Percentiles rank a stretch among this genome's conserved stretches.
Conservation (phyloP, 257 asterid genomes). For the Marsdenia floribunda region DNA sequence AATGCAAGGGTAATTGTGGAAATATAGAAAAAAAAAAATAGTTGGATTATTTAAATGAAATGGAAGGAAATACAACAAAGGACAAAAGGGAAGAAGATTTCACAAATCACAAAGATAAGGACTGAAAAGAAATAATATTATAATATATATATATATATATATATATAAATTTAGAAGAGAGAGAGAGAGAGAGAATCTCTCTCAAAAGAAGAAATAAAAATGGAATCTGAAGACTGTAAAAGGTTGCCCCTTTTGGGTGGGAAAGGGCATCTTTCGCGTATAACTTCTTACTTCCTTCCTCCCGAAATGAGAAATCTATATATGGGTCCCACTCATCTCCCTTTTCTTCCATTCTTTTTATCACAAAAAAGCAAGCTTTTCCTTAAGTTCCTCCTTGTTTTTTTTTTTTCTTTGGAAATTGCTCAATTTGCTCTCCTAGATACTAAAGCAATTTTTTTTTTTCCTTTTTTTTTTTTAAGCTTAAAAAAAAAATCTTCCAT, state of each 20-base stretch:
- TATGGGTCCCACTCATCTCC: slow-evolving; percentile 16
- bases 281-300: background rate
- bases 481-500: too few species aligned
- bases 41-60: background rate
- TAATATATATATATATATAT: too few species aligned
- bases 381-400: too few species aligned
- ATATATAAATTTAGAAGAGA: background rate
- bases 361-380: background rate
- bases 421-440: too few species aligned
- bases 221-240: slow-evolving; percentile 34
- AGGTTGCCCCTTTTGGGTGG: slow-evolving; percentile 1
- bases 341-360: too few species aligned
- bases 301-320: background rate
- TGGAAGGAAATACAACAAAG: background rate
- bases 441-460: too few species aligned
- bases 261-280: background rate
- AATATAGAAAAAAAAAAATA: background rate
- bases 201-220: background rate
- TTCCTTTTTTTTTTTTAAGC: too few species aligned
- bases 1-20: background rate
- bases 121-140: too few species aligned
- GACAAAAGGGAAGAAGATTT: background rate
- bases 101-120: background rate
- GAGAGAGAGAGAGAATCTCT: slow-evolving; percentile 18
- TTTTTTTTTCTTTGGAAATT: too few species aligned